phyloP scores from a whole-genome alignment of 192 early-diverging fungal species.

The Coemansia sp. region DNA sequence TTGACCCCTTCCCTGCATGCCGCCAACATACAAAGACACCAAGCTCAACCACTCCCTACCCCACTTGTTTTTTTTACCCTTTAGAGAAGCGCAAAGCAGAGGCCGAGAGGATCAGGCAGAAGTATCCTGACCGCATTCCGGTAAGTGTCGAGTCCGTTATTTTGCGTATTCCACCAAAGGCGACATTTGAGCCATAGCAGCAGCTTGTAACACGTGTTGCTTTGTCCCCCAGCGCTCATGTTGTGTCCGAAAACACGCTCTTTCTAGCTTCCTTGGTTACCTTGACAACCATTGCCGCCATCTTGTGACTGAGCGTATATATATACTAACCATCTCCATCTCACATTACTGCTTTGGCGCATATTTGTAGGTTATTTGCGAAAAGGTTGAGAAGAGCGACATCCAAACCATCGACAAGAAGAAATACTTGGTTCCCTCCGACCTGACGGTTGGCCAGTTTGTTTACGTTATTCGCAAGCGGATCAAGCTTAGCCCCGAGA shows the following conservation, averaged over 20 bases:
- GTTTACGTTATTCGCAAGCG: slow-evolving; percentile 96
- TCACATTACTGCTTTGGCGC: neutral
- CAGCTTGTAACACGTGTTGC: neutral
- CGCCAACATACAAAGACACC: neutral
- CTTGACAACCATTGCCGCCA: neutral
- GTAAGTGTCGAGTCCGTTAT: slow-evolving; percentile 35
- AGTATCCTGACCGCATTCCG: slow-evolving; percentile 92
- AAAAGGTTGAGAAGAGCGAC: slow-evolving; percentile 97
- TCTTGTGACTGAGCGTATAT: no score
- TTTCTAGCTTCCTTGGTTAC: neutral
- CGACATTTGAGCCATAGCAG: neutral
- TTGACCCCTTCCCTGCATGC: neutral
- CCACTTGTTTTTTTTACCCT: slow-evolving; percentile 1
- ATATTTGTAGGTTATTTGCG: slow-evolving; percentile 69
- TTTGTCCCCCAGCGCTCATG: slow-evolving; percentile 7
- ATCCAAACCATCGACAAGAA: slow-evolving; percentile 98
- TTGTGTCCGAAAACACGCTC: neutral
- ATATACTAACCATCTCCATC: neutral
- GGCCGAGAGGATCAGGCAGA: slow-evolving; percentile 92
- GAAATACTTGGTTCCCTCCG: slow-evolving; percentile 96
- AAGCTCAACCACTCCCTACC: neutral
- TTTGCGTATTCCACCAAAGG: slow-evolving; percentile 23
- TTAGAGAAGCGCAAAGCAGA: slow-evolving; percentile 95
- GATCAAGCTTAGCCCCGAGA: slow-evolving; percentile 94
- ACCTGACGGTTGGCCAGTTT: slow-evolving; percentile 96